Conservation (phyloP, 2,329 filamentous ascomycete genomes). For the Metarhizium sp. region DNA sequence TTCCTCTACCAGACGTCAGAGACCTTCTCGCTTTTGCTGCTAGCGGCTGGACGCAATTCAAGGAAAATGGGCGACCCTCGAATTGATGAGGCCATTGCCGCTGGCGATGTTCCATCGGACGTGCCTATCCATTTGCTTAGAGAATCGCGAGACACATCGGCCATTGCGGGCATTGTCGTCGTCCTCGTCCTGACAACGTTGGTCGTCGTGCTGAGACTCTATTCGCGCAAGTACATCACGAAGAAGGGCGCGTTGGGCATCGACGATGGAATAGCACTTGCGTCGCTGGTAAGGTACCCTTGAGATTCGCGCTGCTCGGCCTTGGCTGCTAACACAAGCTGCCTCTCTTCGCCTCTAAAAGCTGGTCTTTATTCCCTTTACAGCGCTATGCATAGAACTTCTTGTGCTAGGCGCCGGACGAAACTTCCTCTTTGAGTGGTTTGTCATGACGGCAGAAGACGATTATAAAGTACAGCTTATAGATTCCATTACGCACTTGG, state of each 20-base stretch:
- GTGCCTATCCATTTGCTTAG: too few species aligned
- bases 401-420: background rate
- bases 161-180: background rate
- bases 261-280: slow-evolving; percentile 1
- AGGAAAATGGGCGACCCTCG: too few species aligned
- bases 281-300: background rate
- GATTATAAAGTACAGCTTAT: background rate
- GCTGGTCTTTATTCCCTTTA: background rate
- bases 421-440: background rate
- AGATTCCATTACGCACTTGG: background rate
- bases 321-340: background rate
- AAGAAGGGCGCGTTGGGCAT: background rate
- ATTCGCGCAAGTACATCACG: background rate
- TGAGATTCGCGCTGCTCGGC: too few species aligned
- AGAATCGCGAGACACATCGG: too few species aligned
- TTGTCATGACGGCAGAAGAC: background rate
- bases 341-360: background rate
- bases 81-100: too few species aligned
- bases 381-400: background rate
- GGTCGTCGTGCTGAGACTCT: slow-evolving; percentile 1
- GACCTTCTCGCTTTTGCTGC: too few species aligned
- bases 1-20: too few species aligned
- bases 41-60: too few species aligned
- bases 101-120: too few species aligned
- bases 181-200: background rate